Conservation (phyloP, 768 basidiomycete species). For the Naematelia aurantialba region DNA sequence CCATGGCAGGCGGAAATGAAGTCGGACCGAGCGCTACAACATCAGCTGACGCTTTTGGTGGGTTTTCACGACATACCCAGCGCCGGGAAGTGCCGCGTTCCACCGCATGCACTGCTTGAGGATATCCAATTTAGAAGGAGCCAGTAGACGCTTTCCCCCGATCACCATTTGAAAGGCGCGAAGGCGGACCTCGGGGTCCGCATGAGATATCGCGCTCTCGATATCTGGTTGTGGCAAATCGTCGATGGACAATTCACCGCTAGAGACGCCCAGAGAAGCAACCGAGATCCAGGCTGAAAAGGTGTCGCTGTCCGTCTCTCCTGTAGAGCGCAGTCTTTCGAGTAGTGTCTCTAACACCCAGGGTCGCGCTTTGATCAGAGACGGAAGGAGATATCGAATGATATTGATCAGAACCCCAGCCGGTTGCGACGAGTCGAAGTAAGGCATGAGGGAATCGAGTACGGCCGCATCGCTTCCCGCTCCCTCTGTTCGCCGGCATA, state of each 20-base stretch:
- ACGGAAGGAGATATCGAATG: slow-evolving; percentile 38
- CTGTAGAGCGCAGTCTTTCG: not conserved
- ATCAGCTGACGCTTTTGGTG: not conserved
- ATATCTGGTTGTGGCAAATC: slow-evolving; percentile 22
- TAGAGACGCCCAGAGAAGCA: slow-evolving; percentile 31
- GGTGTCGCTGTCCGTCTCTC: not conserved
- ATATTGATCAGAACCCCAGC: slow-evolving; percentile 18
- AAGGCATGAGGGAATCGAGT: slow-evolving; percentile 20
- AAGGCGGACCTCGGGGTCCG: slow-evolving; percentile 28
- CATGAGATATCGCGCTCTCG: slow-evolving; percentile 23
- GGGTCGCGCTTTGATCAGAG: slow-evolving; percentile 24
- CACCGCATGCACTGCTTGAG: slow-evolving; percentile 22
- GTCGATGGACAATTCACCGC: slow-evolving; percentile 12
- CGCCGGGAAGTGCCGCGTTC: slow-evolving; percentile 22
- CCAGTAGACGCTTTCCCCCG: slow-evolving; percentile 15
- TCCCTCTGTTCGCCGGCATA: not conserved
- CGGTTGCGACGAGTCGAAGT: slow-evolving; percentile 12
- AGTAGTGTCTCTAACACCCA: slow-evolving; percentile 9
- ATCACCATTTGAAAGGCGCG: slow-evolving; percentile 30
- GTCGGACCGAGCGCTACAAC: slow-evolving; percentile 21
- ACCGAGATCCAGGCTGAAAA: slow-evolving; percentile 37
- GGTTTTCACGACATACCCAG: slow-evolving; percentile 23
- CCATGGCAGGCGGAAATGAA: slow-evolving; percentile 29
- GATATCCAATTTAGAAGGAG: slow-evolving; percentile 6
- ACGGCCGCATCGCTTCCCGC: slow-evolving; percentile 1